Evolutionary conservation across 2,329 filamentous ascomycete species (phyloP).

Genomic region (Fusarium kyushuense): DNA sequence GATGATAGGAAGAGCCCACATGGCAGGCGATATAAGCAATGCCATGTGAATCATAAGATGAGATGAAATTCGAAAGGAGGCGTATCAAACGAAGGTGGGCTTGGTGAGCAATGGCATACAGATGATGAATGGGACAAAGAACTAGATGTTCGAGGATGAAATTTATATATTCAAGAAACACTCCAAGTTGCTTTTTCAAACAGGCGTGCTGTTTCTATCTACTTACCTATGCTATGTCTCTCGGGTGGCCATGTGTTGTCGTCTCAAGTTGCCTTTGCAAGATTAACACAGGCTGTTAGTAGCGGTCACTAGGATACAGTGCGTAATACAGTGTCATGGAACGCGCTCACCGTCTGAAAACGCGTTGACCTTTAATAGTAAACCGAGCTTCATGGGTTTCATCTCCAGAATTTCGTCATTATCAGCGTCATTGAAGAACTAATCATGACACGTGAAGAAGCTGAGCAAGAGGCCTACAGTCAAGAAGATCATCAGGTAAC

Average conservation of each 20-base stretch:
- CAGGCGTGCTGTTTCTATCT: not conserved
- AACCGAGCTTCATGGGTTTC: slow-evolving; percentile 28
- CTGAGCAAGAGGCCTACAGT: slow-evolving; percentile 46
- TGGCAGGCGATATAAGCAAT: slow-evolving; percentile 24
- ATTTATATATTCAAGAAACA: slow-evolving; percentile 9
- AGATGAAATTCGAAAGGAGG: slow-evolving; percentile 37
- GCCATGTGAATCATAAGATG: slow-evolving; percentile 38
- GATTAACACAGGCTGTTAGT: not conserved
- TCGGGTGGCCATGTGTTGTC: too few species aligned
- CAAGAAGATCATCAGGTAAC: slow-evolving; percentile 61
- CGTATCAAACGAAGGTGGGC: slow-evolving; percentile 37
- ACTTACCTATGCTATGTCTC: too few species aligned
- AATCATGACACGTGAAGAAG: slow-evolving; percentile 45
- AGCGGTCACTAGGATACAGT: slow-evolving; percentile 23
- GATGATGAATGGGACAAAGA: slow-evolving; percentile 44
- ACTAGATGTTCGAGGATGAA: slow-evolving; percentile 33
- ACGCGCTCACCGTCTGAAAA: slow-evolving; percentile 32
- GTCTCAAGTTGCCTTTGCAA: too few species aligned
- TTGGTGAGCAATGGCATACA: slow-evolving; percentile 46
- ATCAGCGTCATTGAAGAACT: not conserved
- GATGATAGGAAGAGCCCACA: slow-evolving; percentile 29
- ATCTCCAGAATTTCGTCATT: not conserved
- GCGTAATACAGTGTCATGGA: slow-evolving; percentile 33
- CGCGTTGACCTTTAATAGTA: slow-evolving; percentile 36
- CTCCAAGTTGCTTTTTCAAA: not conserved